phyloP scores from a whole-genome alignment of 345 rosid genomes.

The Mallotus nudiflorus region DNA sequence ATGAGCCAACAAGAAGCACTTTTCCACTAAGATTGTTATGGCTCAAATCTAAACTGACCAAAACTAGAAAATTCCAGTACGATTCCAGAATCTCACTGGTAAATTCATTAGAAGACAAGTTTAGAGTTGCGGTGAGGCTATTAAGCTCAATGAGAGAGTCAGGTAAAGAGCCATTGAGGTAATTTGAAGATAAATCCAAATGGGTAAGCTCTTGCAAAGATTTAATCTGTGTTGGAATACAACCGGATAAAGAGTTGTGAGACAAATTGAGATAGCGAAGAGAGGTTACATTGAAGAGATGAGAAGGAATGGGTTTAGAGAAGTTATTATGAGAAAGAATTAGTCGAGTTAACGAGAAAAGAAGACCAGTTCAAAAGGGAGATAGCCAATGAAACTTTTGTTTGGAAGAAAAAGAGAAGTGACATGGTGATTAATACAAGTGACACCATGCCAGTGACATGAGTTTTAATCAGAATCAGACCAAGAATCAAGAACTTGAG shows the following conservation, averaged over 20 bases:
- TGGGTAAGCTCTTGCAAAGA: slow-evolving; percentile 50
- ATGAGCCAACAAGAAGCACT: slow-evolving; percentile 79
- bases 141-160: slow-evolving; percentile 53
- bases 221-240: slow-evolving; percentile 53
- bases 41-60: slow-evolving; percentile 79
- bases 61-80: slow-evolving; percentile 66
- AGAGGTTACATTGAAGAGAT: slow-evolving; percentile 53
- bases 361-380: slow-evolving; percentile 84
- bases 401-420: slow-evolving; percentile 57
- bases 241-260: slow-evolving; percentile 66
- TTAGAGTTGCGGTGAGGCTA: slow-evolving; percentile 67
- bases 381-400: slow-evolving; percentile 60
- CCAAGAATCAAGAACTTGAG: slow-evolving; percentile 60
- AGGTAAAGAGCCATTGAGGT: slow-evolving; percentile 71
- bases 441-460: slow-evolving; percentile 77
- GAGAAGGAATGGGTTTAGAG: slow-evolving; percentile 57
- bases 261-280: slow-evolving; percentile 69
- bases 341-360: slow-evolving; percentile 61
- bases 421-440: slow-evolving; percentile 61
- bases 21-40: slow-evolving; percentile 80
- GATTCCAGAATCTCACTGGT: slow-evolving; percentile 72
- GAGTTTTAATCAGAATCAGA: slow-evolving; percentile 70
- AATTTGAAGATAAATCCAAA: slow-evolving; percentile 72
- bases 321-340: slow-evolving; percentile 64
- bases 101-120: slow-evolving; percentile 66